Percentiles rank a stretch among this genome's conserved stretches.
phyloP scores from a whole-genome alignment of 805 yeast genomes.

The Komagataella kurtzmanii region DNA sequence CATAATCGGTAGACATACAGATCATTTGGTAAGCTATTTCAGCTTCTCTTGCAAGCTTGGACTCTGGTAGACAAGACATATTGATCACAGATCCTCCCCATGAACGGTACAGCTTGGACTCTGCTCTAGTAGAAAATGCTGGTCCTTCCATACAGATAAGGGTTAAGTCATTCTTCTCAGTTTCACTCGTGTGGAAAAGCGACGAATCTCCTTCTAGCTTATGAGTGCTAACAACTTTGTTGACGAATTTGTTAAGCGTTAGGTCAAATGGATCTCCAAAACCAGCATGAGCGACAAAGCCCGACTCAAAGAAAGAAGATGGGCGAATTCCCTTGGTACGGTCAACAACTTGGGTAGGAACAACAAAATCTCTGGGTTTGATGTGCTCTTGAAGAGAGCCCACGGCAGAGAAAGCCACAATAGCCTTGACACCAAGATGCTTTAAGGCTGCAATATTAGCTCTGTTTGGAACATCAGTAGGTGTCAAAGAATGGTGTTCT shows the following conservation, averaged over 20 bases:
- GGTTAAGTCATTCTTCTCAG: constrained; percentile 61
- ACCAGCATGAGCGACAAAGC: constrained; percentile 94
- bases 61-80: constrained; percentile 96
- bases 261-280: constrained; percentile 95
- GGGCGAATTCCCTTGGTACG: constrained; percentile 92
- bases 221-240: constrained; percentile 33
- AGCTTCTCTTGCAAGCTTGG: constrained; percentile 93
- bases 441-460: constrained; percentile 97
- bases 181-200: constrained; percentile 50
- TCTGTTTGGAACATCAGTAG: constrained; percentile 81
- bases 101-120: constrained; percentile 69
- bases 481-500: constrained; percentile 73
- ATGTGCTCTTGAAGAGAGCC: constrained; percentile 87
- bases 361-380: constrained; percentile 90
- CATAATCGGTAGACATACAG: constrained; percentile 98
- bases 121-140: constrained; percentile 93
- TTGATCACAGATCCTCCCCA: constrained; percentile 95
- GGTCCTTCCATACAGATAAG: constrained; percentile 99
- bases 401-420: constrained; percentile 89
- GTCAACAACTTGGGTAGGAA: constrained; percentile 93
- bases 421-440: constrained; percentile 71
- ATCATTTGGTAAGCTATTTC: constrained; percentile 96
- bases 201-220: constrained; percentile 42
- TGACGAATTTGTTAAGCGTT: constrained; percentile 51
- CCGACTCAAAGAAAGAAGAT: constrained; percentile 79